These are phyloP conservation scores for Rosa chinensis DNA, from an alignment of 306 rosid species.

Conservation along the genomic window DNA sequence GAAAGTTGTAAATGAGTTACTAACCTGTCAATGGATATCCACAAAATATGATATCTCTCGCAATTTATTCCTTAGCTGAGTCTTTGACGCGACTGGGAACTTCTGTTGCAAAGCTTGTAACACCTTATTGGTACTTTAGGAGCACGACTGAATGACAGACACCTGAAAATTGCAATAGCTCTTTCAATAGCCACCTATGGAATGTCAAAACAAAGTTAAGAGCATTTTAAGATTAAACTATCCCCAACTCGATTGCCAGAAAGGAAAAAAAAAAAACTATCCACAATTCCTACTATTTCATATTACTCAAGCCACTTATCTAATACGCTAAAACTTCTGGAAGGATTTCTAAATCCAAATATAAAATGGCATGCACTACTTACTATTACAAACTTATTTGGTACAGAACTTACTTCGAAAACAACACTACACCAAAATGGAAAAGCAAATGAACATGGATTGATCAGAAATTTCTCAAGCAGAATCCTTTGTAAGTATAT, in stretches of 20 bases:
- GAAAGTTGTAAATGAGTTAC: too few relatives aligned
- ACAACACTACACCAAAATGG: too few relatives aligned
- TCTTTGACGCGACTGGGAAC: conserved; percentile 67
- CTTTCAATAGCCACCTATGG: conserved; percentile 14
- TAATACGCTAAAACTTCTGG: not conserved
- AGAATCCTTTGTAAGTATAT: too few relatives aligned
- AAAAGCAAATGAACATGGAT: too few relatives aligned
- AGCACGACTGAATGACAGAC: conserved; percentile 65
- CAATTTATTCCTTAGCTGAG: conserved; percentile 69
- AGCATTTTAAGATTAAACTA: not conserved
- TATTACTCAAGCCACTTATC: not conserved
- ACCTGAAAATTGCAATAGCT: conserved; percentile 49
- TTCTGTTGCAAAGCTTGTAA: conserved; percentile 66
- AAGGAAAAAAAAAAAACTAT: not conserved
- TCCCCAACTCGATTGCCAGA: too few relatives aligned
- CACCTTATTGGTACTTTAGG: conserved; percentile 73
- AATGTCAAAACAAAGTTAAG: not conserved
- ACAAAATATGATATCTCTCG: conserved; percentile 72
- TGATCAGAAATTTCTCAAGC: too few relatives aligned
- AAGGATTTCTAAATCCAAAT: conserved; percentile 1
- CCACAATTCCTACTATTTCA: conserved; percentile 3
- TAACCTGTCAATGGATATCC: conserved; percentile 49
- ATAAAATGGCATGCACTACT: conserved; percentile 37
- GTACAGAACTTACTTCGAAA: too few relatives aligned
- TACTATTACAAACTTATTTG: conserved; percentile 39